These are phyloP conservation scores for Calycina herbarum DNA, from an alignment of 2,329 filamentous ascomycete species.

Conservation along the genomic window DNA sequence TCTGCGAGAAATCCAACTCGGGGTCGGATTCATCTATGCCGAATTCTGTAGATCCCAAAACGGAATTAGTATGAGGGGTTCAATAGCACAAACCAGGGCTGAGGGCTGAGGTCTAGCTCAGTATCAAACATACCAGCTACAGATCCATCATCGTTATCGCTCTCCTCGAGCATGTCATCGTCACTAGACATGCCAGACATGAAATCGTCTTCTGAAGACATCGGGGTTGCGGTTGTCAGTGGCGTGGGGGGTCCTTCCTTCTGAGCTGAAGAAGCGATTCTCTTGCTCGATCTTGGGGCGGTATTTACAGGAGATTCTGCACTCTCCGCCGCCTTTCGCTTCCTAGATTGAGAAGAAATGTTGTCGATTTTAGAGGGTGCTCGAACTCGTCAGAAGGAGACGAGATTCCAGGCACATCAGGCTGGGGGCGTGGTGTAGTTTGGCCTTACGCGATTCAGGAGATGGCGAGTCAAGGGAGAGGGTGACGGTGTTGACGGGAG, in stretches of 20 bases:
- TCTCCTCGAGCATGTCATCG: conserved; percentile 71
- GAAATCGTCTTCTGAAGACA: conserved; percentile 96
- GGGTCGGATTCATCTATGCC: conserved; percentile 51
- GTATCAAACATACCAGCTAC: conserved; percentile 35
- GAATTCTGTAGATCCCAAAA: conserved; percentile 33
- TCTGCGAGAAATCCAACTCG: conserved; percentile 49
- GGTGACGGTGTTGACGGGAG: neutral
- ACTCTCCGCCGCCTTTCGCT: conserved; percentile 53
- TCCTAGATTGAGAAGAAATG: conserved; percentile 53
- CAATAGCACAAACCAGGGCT: neutral
- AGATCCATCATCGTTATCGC: conserved; percentile 71
- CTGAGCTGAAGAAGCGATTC: conserved; percentile 41
- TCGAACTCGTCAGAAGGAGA: conserved; percentile 32
- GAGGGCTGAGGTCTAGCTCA: neutral
- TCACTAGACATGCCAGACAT: conserved; percentile 82
- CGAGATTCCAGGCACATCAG: conserved; percentile 34
- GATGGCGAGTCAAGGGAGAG: conserved; percentile 11
- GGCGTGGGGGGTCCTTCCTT: conserved; percentile 54
- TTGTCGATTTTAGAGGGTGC: conserved; percentile 39
- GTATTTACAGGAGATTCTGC: conserved; percentile 38
- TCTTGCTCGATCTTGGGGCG: conserved; percentile 36
- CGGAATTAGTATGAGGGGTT: conserved; percentile 13
- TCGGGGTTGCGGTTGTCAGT: conserved; percentile 58
- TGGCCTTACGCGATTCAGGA: neutral
- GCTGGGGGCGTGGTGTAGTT: conserved; percentile 21